A percentile compares a stretch with the other conserved stretches of the same genome.
Evolutionary conservation across 768 basidiomycete genomes (phyloP).

Genomic region (Leccinum uliginosum): DNA sequence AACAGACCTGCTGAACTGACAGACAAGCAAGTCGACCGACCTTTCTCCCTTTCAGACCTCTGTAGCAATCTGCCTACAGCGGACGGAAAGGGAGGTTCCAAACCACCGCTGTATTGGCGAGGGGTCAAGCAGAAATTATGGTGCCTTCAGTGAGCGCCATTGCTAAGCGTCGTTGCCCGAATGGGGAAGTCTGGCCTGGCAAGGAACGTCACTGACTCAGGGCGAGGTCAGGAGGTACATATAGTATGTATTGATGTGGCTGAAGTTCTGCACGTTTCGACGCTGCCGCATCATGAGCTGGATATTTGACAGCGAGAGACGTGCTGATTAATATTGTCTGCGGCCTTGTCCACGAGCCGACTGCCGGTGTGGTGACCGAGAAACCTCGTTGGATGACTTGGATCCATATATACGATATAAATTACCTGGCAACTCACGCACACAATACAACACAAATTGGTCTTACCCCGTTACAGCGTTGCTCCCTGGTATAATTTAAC

Average conservation of each 20-base stretch:
- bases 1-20: background rate
- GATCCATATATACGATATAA: background rate
- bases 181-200: slow-evolving; percentile 1
- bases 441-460: background rate
- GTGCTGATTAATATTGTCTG: slow-evolving; percentile 2
- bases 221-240: background rate
- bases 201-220: background rate
- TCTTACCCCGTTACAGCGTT: background rate
- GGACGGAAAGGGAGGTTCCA: slow-evolving; percentile 19
- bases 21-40: background rate
- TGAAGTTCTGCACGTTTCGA: background rate
- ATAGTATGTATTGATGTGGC: no score
- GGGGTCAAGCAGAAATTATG: background rate
- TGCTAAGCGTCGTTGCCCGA: background rate
- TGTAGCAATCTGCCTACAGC: slow-evolving; percentile 22
- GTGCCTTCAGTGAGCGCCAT: background rate
- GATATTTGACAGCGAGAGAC: background rate
- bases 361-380: background rate
- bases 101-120: background rate
- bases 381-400: background rate
- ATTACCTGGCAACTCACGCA: background rate
- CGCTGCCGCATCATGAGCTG: background rate
- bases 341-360: background rate
- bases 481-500: background rate
- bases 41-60: slow-evolving; percentile 19